Evolutionary conservation across 495 filamentous ascomycete genomes (phyloP).

Genomic region (Thermochaetoides thermophila): DNA sequence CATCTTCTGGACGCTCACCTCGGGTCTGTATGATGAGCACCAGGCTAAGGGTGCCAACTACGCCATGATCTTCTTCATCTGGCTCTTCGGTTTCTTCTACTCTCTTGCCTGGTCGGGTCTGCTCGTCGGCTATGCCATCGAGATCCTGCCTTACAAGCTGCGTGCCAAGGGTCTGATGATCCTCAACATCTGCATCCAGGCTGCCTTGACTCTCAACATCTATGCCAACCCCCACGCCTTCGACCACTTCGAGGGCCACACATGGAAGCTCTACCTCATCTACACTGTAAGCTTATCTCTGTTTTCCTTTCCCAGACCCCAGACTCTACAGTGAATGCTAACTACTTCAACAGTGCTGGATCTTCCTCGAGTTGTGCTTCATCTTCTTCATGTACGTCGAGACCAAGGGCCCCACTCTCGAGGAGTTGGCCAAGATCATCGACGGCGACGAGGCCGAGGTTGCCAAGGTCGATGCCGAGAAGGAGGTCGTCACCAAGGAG

Average conservation of each 20-base stretch:
- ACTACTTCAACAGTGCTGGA: constrained; percentile 34
- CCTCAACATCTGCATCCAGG: constrained; percentile 37
- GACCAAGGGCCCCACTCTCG: constrained; percentile 47
- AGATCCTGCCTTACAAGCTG: constrained; percentile 58
- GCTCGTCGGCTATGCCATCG: constrained; percentile 50
- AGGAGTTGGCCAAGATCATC: constrained; percentile 49
- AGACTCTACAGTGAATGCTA: not conserved
- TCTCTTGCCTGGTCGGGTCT: constrained; percentile 49
- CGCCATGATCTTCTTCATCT: constrained; percentile 43
- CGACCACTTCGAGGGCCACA: constrained; percentile 26
- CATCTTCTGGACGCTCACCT: constrained; percentile 38
- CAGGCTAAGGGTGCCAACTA: constrained; percentile 24
- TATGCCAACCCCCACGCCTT: constrained; percentile 50
- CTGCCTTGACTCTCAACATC: constrained; percentile 37
- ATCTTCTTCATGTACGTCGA: constrained; percentile 55
- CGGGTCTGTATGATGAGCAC: constrained; percentile 27
- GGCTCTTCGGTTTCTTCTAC: constrained; percentile 39
- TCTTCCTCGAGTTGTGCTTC: constrained; percentile 41
- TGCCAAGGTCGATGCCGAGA: constrained; percentile 26
- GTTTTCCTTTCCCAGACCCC: not conserved
- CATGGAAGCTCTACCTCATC: constrained; percentile 49
- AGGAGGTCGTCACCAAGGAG: constrained; percentile 16
- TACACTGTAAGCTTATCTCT: constrained; percentile 33
- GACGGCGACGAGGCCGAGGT: constrained; percentile 42
- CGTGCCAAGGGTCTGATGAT: constrained; percentile 44